Base-by-base conservation (phyloP, 768 basidiomycete genomes). In the Lactarius evosmus region DNA sequence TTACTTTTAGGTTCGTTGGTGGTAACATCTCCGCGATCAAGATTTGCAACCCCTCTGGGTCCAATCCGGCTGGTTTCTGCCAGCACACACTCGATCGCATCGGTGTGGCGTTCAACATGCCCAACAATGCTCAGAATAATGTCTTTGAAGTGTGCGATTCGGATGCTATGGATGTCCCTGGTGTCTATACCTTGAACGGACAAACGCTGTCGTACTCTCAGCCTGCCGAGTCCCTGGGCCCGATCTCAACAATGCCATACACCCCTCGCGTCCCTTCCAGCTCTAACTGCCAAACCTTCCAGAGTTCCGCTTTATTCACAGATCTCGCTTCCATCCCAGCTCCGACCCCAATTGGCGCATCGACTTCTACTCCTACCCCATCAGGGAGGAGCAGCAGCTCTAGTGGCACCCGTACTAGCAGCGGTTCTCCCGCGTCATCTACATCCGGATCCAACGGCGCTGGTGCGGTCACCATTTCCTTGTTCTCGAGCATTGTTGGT, bases 31-130 rank as follows among this genome's bases (percentile, higher is more conserved):
- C 89, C 79, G 93, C 89, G 74, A 70, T 89, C 67, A 93, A 92
- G 74, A 77, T 81, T 0, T 93, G 91, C 76, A 83, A 90, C 69
- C 85, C 85, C 2, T 66, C 72, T 1, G 76, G 77, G 12, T 69
- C 80, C n/a, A 78, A 83, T 69, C 78, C 81, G 0, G 75, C 77
- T 4, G 70, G 76, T n/a, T 81, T 73, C 69, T 92, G 91, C 77
- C 77, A 89, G 72, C 86, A 93, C 79, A 81, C 84, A 65, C 87
- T 78, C 63, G 89, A 91, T 71, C 87, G 86, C 62, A 85, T 91
- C 56, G 91, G 92, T 11, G 87, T 88, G 68, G 70, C 66, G 2
- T 91, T 85, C 78, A 93, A 91, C 72, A 86, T 82, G 19, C 91
- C 91, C 17, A 84, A 82, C 72, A 74, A 77, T 36, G 87, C 87